Base-by-base conservation (phyloP, 163 green algal species). In the Scenedesmus sp. region DNA sequence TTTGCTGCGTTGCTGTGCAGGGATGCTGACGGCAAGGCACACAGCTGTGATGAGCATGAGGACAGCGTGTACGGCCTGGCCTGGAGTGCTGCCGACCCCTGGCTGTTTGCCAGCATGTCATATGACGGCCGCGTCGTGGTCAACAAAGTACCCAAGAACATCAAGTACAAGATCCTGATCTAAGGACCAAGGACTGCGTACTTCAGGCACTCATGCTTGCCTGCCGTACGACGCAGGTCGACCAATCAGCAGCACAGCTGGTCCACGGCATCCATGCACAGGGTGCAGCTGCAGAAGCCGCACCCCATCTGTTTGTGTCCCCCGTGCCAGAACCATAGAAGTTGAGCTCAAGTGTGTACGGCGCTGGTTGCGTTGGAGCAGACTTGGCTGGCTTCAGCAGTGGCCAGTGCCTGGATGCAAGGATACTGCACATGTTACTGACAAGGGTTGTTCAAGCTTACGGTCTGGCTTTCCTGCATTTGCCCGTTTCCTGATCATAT, bases 121-220 rank as follows among this genome's bases (percentile, higher is more conserved):
- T 98, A 98, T 81, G 96, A 98, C 90, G 97, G 96, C 1, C 95
- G 96, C 0, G 81, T 98, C 22, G 94, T 96, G 79, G 89, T 97
- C 35, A 96, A 96, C 92, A 92, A 93, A 61, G 96, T 98, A 42
- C 96, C 96, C 73, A 95, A 95, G 73, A 91, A 93, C 16, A 89
- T 96, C 83, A 97, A 97, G 92, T 97, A 98, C 92, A 96, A 97
- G 88, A 95, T 98, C 26, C 90, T 98, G 22, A 94, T 98, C 12
- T 98, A 16, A 70, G 20, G 1, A 70, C 2, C 46, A 56, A 7
- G 10, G n/a, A n/a, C n/a, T n/a, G n/a, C n/a, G n/a, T n/a, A n/a
- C n/a, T n/a, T n/a, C n/a, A n/a, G n/a, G n/a, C n/a, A n/a, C n/a
- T n/a, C n/a, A n/a, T n/a, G n/a, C n/a, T n/a, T n/a, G n/a, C n/a